Conservation (phyloP, 352 stramenopile species). For the Phytophthora hibernalis region DNA sequence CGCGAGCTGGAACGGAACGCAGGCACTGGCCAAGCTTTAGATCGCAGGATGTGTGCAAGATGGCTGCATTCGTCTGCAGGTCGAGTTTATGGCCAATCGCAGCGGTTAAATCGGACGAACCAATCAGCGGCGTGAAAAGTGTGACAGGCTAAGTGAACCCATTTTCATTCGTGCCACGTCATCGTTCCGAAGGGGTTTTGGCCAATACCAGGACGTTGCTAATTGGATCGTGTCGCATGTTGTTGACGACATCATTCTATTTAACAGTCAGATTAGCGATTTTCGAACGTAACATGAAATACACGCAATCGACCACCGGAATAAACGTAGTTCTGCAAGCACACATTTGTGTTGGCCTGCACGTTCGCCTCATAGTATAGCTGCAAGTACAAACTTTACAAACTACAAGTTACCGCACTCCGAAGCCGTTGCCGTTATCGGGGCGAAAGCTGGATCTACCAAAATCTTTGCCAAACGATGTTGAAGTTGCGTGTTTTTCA, state of each 20-base stretch:
- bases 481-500: no score
- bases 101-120: background rate
- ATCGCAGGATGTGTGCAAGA: background rate
- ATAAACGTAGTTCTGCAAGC: no score
- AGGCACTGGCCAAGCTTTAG: background rate
- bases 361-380: no score
- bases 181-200: background rate
- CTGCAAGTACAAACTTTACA: no score
- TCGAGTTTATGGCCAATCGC: constrained; percentile 3
- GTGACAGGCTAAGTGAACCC: constrained; percentile 21
- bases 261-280: constrained; percentile 2
- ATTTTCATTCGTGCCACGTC: constrained; percentile 34
- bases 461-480: no score
- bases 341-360: no score
- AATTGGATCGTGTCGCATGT: background rate
- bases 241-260: background rate
- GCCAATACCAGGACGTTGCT: background rate
- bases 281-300: constrained; percentile 15
- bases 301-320: no score
- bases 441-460: no score
- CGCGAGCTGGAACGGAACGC: background rate
- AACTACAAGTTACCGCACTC: no score
- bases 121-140: background rate
- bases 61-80: constrained; percentile 1
- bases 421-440: no score